Evolutionary conservation across 2,329 filamentous ascomycete genomes (phyloP).

Genomic region (Alternaria gaisen): DNA sequence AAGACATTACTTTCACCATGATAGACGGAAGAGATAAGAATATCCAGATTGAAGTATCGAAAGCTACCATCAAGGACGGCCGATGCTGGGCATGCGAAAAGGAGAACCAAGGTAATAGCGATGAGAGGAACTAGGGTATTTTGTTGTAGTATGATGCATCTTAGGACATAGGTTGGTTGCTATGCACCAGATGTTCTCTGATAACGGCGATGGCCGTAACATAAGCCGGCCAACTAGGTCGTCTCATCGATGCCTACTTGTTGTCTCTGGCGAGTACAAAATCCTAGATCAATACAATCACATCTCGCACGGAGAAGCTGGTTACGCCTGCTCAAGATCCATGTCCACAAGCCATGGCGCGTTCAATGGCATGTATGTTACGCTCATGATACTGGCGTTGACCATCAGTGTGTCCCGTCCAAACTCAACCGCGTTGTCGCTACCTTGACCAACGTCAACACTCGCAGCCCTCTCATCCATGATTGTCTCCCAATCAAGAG

Average conservation of each 20-base stretch:
- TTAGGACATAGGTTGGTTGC: not conserved
- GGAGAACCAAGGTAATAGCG: no score
- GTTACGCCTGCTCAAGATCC: slow-evolving; percentile 48
- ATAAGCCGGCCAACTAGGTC: not conserved
- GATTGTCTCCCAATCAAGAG: slow-evolving; percentile 29
- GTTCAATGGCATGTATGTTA: slow-evolving; percentile 59
- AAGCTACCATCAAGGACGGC: not conserved
- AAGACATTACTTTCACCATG: not conserved
- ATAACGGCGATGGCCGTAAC: not conserved
- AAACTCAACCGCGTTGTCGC: slow-evolving; percentile 45
- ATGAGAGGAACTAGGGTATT: no score
- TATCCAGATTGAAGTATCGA: not conserved
- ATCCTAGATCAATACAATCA: no score
- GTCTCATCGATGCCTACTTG: not conserved
- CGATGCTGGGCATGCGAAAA: not conserved
- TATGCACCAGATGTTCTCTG: not conserved
- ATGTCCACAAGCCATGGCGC: slow-evolving; percentile 66
- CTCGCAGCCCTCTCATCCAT: slow-evolving; percentile 34
- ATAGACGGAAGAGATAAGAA: not conserved
- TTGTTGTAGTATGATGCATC: not conserved
- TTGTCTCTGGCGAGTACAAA: not conserved
- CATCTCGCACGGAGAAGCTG: not conserved
- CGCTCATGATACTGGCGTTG: slow-evolving; percentile 66
- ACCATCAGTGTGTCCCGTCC: slow-evolving; percentile 66
- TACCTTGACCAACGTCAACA: slow-evolving; percentile 44